Base-by-base conservation (phyloP, 257 asterid genomes). In the Leptodermis oblonga region DNA sequence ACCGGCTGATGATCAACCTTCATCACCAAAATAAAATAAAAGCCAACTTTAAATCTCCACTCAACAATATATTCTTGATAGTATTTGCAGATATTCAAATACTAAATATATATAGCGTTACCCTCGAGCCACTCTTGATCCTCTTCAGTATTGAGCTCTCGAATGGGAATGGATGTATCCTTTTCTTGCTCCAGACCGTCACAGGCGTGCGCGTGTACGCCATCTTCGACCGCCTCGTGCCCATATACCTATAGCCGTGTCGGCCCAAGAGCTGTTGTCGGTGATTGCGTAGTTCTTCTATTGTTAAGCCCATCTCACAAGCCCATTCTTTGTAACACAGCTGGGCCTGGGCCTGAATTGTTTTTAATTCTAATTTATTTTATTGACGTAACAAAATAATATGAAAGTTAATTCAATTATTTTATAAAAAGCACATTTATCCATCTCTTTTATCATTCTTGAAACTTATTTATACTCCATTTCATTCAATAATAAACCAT, bases 1-100 rank as follows among this genome's bases (percentile, higher is more conserved):
- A 79, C 67, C 42, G 87, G 81, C 37, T 82, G 76, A 48, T 85
- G 89, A 83, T 87, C 97, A 72, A 76, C 14, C 64, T 65, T 79
- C 98, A 88, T 90, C 68, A 71, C 70, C 77, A 73, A 76, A 31
- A 61, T 55, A 68, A 51, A 52, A 39, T 22, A 14, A 55, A 59
- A 36, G 12, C 18, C 43, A 15, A 58, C 39, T 55, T 54, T 9
- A 12, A 7, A 34, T 6, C 20, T 48, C 73, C 43, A 33, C n/a
- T 48, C n/a, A 64, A 59, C 37, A 10, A 28, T 26, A 17, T 52
- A 20, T 48, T 28, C 25, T 12, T 52, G 30, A 20, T 37, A 41
- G n/a, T 46, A 34, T 48, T 34, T 39, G 60, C 31, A 20, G 7
- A 23, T 22, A 26, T 31, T 58, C 36, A 31, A 31, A n/a, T 52